phyloP scores from a whole-genome alignment of 257 asterid species.

The Salvia hispanica region DNA sequence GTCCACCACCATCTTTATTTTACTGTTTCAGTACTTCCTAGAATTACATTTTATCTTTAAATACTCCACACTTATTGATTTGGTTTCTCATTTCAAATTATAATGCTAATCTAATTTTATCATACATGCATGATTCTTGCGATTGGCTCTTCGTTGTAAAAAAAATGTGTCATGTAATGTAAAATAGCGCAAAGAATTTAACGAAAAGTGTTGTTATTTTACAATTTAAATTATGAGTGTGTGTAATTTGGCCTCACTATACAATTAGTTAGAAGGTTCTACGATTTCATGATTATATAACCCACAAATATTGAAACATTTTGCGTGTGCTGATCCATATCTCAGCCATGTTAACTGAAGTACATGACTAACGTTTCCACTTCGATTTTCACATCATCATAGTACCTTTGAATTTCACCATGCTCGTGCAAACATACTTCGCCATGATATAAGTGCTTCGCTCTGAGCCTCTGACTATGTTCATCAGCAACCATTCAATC shows the following conservation, averaged over 20 bases:
- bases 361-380: conserved; percentile 3
- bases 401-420: background rate
- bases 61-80: too few relatives aligned
- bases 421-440: background rate
- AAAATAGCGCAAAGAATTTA: background rate
- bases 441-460: too few relatives aligned
- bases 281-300: background rate
- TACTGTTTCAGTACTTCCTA: background rate
- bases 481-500: too few relatives aligned
- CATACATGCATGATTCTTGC: too few relatives aligned
- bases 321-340: background rate
- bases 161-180: background rate
- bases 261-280: background rate
- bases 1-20: background rate
- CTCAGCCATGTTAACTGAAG: background rate
- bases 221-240: background rate
- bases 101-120: too few relatives aligned
- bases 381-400: background rate
- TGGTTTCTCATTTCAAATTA: too few relatives aligned
- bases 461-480: too few relatives aligned
- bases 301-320: background rate
- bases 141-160: too few relatives aligned
- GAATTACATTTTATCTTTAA: too few relatives aligned
- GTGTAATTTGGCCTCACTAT: background rate
- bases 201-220: background rate